Evolutionary conservation across 2,329 filamentous ascomycete species (phyloP), one percentile per base, ranked within the genome.

Genomic region (Aspergillus fumigatiaffinis): DNA sequence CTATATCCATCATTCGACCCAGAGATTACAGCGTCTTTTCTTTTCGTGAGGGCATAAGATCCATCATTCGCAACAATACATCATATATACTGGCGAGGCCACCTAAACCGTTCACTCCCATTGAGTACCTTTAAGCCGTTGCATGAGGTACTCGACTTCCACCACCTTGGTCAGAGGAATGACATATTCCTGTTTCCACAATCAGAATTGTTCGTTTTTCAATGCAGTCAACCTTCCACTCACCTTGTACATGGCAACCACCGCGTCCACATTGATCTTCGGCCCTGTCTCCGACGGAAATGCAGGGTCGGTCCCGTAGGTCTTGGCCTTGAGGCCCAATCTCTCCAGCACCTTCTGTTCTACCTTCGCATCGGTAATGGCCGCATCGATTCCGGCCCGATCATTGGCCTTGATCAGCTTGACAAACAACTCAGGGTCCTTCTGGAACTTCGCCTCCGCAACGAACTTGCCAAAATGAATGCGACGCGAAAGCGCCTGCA

Each of bases 401-500:
- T 99, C 92, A 60, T 82, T 86, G 1, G 86, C 88, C 73, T 87
- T 86, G 77, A 99, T 97, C 75, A 97, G 76, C 61, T 80, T 81
- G 5, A 90, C 92, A 73, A 93, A 99, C 61, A 79, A 84, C 66
- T 92, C 90, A 29, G 86, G 83, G 65, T 97, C 90, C 50, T 89
- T 87, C 66, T 84, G 84, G 77, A 97, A 99, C 79, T 99, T 99
- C 58, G 88, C 87, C 81, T 99, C 94, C 47, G 94, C 94, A 8
- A 99, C 94, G 69, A 97, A 97, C 78, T 97, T 99, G 66, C 94
- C 94, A 78, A 96, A 99, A 76, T 99, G 94, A 66, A 99, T 94
- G 55, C 94, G 83, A 46, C 93, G 84, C 42, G 91, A 95, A 50
- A 99, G 79, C 3, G 94, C 90, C 79, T 99, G 94, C 62, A 99